These are phyloP conservation scores for Magnaporthiopsis poae DNA, from an alignment of 2,329 filamentous ascomycete species.

Conservation along the genomic window DNA sequence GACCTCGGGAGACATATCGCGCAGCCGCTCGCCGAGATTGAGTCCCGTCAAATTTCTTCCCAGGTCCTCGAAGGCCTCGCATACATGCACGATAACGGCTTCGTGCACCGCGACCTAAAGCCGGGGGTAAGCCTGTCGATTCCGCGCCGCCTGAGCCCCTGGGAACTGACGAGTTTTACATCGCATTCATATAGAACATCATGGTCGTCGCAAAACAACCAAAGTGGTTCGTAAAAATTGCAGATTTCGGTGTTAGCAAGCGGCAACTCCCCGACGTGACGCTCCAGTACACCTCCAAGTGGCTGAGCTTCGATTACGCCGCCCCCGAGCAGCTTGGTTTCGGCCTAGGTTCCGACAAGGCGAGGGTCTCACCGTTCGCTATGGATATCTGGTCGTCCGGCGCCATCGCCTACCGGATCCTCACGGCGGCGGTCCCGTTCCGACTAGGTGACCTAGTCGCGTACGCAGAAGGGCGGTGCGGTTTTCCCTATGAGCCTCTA, in stretches of 20 bases:
- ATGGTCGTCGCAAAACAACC: conserved; percentile 15
- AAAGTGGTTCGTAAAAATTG: conserved; percentile 20
- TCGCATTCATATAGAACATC: conserved; percentile 17
- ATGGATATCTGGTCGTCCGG: conserved; percentile 21
- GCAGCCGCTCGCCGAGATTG: conserved; percentile 10
- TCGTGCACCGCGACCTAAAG: conserved; percentile 17
- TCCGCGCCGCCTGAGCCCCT: not conserved
- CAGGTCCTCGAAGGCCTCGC: conserved; percentile 15
- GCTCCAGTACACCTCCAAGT: conserved; percentile 11
- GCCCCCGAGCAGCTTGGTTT: conserved; percentile 17
- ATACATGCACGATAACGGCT: conserved; percentile 16
- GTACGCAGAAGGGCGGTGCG: no score
- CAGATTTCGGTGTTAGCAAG: conserved; percentile 20
- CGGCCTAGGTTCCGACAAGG: not conserved
- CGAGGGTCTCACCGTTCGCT: conserved; percentile 8
- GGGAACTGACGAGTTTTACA: no score
- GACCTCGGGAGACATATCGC: conserved; percentile 13
- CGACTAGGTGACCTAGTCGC: no score
- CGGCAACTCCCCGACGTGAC: conserved; percentile 12
- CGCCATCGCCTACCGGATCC: conserved; percentile 13
- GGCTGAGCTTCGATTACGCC: conserved; percentile 12
- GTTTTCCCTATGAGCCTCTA: no score
- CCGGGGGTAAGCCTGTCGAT: conserved; percentile 12
- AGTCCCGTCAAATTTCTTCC: conserved; percentile 10
- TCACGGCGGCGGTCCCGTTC: conserved; percentile 6